Conservation (phyloP, 1,139 yeast genomes). For the Blastobotrys buckinghamii region DNA sequence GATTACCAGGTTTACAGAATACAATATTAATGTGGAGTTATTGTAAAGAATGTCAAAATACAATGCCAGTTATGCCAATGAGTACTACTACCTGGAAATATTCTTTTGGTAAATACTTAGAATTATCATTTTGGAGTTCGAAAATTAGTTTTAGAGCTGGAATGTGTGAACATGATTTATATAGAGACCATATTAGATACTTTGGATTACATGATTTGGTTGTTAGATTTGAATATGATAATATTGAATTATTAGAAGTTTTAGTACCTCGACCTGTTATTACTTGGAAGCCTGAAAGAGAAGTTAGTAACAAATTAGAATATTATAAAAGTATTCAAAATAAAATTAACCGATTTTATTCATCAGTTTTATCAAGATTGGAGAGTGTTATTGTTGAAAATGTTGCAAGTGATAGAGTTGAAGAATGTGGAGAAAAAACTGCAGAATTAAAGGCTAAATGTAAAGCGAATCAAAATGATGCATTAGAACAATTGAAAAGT, state of each 20-base stretch:
- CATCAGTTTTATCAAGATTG: slow-evolving; percentile 65
- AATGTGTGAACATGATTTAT: slow-evolving; percentile 71
- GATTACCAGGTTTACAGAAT: slow-evolving; percentile 55
- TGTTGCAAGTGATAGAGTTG: slow-evolving; percentile 61
- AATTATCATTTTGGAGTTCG: slow-evolving; percentile 74
- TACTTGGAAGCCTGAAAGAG: slow-evolving; percentile 67
- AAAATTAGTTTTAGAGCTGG: slow-evolving; percentile 42
- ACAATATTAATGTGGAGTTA: slow-evolving; percentile 89
- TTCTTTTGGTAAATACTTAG: slow-evolving; percentile 90
- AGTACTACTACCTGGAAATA: slow-evolving; percentile 84
- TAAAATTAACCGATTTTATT: slow-evolving; percentile 59
- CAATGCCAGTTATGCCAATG: slow-evolving; percentile 81
- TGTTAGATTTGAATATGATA: slow-evolving; percentile 70
- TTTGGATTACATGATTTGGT: slow-evolving; percentile 80
- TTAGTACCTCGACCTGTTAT: slow-evolving; percentile 70
- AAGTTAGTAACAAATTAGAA: slow-evolving; percentile 63
- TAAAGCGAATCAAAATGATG: slow-evolving; percentile 44
- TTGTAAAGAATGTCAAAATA: slow-evolving; percentile 70
- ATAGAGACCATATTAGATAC: slow-evolving; percentile 73
- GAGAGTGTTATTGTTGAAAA: slow-evolving; percentile 77
- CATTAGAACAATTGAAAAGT: slow-evolving; percentile 44
- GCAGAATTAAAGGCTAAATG: slow-evolving; percentile 53
- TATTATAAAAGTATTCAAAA: slow-evolving; percentile 49
- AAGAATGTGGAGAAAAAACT: slow-evolving; percentile 58
- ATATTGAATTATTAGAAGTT: slow-evolving; percentile 70